Base-by-base conservation (phyloP, 2,329 filamentous ascomycete species). In the Fusarium sp. region DNA sequence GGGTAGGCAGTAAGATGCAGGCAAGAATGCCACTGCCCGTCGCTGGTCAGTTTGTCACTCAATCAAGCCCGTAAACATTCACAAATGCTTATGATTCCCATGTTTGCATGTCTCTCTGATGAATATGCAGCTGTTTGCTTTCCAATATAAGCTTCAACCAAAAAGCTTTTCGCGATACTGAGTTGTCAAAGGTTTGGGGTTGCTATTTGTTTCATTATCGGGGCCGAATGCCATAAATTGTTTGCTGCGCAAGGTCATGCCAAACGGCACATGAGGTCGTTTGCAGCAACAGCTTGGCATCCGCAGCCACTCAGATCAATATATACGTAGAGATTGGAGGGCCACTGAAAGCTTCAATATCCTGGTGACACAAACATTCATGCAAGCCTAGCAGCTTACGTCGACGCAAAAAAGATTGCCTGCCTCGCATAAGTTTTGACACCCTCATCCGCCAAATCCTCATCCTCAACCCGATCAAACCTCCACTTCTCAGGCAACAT, bases 401-500 rank as follows among this genome's bases (percentile, higher is more conserved):
- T 45, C 3, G 66, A 69, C 18, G 64, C 56, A 49, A 69, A 69
- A 3, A 69, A 69, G 0, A 69, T 69, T 7, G 42, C 56, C 22
- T 69, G 66, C 3, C 66, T 84, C 0, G 88, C 89, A 2, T 66
- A 70, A 33, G 71, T 71, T 26, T 54, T 56, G 6, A 73, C 60
- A 0, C 70, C 70, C 41, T 73, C 70, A 15, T 55, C 52, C 38
- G 48, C 66, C 39, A 73, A 33, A 31, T 73, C 70, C 35, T 73
- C 70, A 26, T 74, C 70, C 35, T 74, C 70, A 11, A 74, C 70
- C 22, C 38, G 33, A 26, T 73, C 70, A 42, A 58, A 41, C 18
- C 10, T 39, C 66, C 70, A 73, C 6, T 55, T 56, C 20, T 63
- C 66, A 7, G 70, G 70, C 45, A 58, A 62, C 14, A 49, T 15